Evolutionary conservation across 2,329 filamentous ascomycete genomes (phyloP).

Genomic region (Corniculantispora saksenae): DNA sequence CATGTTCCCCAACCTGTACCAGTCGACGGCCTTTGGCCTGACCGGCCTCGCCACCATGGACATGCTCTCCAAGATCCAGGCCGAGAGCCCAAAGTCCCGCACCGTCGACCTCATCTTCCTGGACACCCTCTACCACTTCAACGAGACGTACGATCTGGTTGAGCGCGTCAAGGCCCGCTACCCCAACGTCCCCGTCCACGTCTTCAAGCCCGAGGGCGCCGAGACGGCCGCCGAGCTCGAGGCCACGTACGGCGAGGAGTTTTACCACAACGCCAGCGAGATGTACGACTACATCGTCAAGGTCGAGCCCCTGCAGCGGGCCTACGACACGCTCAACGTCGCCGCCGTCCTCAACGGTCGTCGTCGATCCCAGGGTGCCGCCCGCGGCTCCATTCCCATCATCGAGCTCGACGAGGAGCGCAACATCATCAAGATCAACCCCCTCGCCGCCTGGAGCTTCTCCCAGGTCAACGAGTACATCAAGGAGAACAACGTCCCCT

Average conservation of each 20-base stretch:
- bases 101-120: slow-evolving; percentile 74
- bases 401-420: slow-evolving; percentile 87
- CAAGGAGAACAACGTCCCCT: slow-evolving; percentile 82
- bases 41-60: slow-evolving; percentile 81
- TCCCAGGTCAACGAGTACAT: slow-evolving; percentile 86
- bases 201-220: slow-evolving; percentile 82
- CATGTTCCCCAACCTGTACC: slow-evolving; percentile 85
- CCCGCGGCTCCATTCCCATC: slow-evolving; percentile 86
- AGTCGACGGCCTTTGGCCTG: slow-evolving; percentile 81
- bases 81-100: slow-evolving; percentile 60
- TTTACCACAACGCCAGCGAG: slow-evolving; percentile 85
- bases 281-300: slow-evolving; percentile 97
- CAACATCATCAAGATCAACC: slow-evolving; percentile 95
- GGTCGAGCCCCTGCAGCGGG: slow-evolving; percentile 91
- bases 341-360: slow-evolving; percentile 91
- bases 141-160: slow-evolving; percentile 73
- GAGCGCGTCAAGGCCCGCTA: slow-evolving; percentile 76
- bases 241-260: slow-evolving; percentile 73
- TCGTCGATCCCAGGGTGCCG: slow-evolving; percentile 87
- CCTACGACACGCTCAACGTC: slow-evolving; percentile 84
- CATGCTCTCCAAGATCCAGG: slow-evolving; percentile 76
- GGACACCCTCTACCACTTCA: slow-evolving; percentile 81
- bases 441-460: slow-evolving; percentile 92
- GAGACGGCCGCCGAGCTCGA: slow-evolving; percentile 77
- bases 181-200: slow-evolving; percentile 76